These are phyloP conservation scores for Draba incana DNA, from an alignment of 345 rosid genomes.

Conservation along the genomic window DNA sequence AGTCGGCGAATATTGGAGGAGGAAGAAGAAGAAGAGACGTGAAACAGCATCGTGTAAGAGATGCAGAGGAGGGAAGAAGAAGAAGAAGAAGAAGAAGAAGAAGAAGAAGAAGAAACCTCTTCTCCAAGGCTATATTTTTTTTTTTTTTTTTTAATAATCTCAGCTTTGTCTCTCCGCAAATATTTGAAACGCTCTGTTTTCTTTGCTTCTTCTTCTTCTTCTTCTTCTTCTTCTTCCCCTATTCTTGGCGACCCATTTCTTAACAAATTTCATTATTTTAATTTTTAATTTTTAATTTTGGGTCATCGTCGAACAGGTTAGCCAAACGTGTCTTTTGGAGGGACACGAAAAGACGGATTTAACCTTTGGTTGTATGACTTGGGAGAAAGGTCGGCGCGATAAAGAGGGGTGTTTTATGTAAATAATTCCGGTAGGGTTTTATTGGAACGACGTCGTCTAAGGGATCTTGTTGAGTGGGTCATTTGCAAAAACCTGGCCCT, in stretches of 20 bases:
- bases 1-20: slow-evolving; percentile 18
- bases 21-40: slow-evolving; percentile 1
- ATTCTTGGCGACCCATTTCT: slow-evolving; percentile 41
- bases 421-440: slow-evolving; percentile 31
- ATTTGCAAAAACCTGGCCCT: slow-evolving; percentile 4
- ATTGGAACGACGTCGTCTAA: slow-evolving; percentile 27
- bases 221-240: slow-evolving; percentile 19
- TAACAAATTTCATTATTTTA: slow-evolving; percentile 18
- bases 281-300: not conserved
- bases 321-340: not conserved
- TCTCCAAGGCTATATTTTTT: slow-evolving; percentile 43
- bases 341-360: slow-evolving; percentile 2
- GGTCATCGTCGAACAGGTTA: not conserved
- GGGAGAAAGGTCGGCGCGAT: slow-evolving; percentile 24
- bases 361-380: slow-evolving; percentile 4
- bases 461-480: slow-evolving; percentile 35
- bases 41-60: slow-evolving; percentile 18
- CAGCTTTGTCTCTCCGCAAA: slow-evolving; percentile 44
- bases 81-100: too few species aligned
- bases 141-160: too few species aligned
- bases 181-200: slow-evolving; percentile 39
- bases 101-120: slow-evolving; percentile 35
- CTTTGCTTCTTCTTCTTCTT: not conserved
- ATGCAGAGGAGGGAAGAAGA: slow-evolving; percentile 1
- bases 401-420: slow-evolving; percentile 11